A percentile compares a stretch with the other conserved stretches of the same genome.
These are phyloP conservation scores for Ganoderma boninense DNA, from an alignment of 1,284 basidiomycete species.

Conservation along the genomic window DNA sequence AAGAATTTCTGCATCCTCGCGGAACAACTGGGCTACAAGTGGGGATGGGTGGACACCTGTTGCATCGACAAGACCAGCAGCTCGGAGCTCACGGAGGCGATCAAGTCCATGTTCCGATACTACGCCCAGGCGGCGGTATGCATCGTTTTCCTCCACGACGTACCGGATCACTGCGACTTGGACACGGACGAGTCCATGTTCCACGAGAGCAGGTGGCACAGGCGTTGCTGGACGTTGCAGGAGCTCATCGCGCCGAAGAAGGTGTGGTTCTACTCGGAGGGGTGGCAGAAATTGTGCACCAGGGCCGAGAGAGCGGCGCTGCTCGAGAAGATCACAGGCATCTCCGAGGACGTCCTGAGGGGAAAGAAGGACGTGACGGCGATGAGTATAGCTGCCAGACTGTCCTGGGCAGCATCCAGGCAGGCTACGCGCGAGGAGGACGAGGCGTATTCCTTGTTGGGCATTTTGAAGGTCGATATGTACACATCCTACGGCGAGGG, in stretches of 20 bases:
- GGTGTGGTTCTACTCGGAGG: background rate
- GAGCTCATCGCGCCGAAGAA: slow-evolving; percentile 37
- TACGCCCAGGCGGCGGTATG: slow-evolving; percentile 10
- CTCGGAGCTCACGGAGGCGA: slow-evolving; percentile 16
- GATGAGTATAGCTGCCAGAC: slow-evolving; percentile 17
- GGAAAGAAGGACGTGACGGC: slow-evolving; percentile 6
- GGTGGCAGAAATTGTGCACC: background rate
- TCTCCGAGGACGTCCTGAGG: slow-evolving; percentile 11
- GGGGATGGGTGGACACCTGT: slow-evolving; percentile 8
- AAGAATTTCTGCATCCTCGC: background rate
- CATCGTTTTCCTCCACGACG: slow-evolving; percentile 11
- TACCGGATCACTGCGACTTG: background rate
- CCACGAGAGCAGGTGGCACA: background rate
- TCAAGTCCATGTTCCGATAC: slow-evolving; percentile 14
- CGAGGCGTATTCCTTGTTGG: background rate
- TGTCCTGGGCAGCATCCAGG: background rate
- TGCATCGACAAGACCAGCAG: slow-evolving; percentile 15
- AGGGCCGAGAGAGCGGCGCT: slow-evolving; percentile 13
- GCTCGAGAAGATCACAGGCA: slow-evolving; percentile 9
- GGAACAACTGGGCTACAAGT: background rate
- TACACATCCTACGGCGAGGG: background rate
- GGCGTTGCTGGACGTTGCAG: slow-evolving; percentile 3
- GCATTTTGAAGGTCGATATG: background rate
- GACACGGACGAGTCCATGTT: background rate
- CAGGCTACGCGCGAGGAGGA: background rate